Conservation (phyloP, 306 rosid genomes). For the Trifolium pratense region DNA sequence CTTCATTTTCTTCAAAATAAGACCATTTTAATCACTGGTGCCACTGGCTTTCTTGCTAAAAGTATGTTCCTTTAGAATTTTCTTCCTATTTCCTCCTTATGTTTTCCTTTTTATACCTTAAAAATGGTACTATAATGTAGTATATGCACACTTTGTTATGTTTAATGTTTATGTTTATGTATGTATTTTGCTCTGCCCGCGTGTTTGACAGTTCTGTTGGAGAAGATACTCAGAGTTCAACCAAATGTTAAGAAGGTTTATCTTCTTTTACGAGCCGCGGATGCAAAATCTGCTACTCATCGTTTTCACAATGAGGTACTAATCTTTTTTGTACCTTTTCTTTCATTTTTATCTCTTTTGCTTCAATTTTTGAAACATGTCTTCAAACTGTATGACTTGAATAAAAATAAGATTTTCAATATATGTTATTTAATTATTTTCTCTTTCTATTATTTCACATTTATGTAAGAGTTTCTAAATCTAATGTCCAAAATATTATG, state of each 20-base stretch:
- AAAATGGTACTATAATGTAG: background rate
- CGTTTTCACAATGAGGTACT: constrained; percentile 69
- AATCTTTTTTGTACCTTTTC: too few species aligned
- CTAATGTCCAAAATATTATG: too few species aligned
- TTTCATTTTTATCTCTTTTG: too few species aligned
- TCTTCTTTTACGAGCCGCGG: constrained; percentile 76
- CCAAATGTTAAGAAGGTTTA: constrained; percentile 79
- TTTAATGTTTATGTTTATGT: background rate
- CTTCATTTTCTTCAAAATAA: constrained; percentile 61
- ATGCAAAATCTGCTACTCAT: constrained; percentile 62
- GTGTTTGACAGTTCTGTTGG: constrained; percentile 64
- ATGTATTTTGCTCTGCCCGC: background rate
- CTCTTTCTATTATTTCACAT: too few species aligned
- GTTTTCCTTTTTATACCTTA: background rate
- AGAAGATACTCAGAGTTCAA: constrained; percentile 85
- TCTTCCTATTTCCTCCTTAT: background rate
- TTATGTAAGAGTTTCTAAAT: too few species aligned
- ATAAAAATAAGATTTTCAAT: too few species aligned
- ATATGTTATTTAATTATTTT: too few species aligned
- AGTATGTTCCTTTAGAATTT: constrained; percentile 43
- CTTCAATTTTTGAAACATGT: too few species aligned
- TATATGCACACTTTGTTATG: background rate
- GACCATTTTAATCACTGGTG: constrained; percentile 75
- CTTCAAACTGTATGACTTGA: too few species aligned
- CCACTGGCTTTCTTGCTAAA: constrained; percentile 82